A percentile compares a stretch with the other conserved stretches of the same genome.
Conservation (phyloP, 164 flowering plant genomes). For the Sextonia rubra region DNA sequence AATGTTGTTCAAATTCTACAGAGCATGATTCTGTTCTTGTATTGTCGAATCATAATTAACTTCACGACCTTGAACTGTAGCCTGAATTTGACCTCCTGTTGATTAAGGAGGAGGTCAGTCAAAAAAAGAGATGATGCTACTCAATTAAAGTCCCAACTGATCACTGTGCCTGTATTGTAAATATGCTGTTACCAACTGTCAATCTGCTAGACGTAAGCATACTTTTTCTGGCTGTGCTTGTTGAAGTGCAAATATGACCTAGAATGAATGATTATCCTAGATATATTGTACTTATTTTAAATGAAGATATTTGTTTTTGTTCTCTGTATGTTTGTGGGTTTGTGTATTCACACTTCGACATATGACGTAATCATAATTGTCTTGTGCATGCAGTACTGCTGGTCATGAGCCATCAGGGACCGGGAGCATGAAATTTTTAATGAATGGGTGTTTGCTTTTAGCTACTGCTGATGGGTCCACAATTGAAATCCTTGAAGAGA, state of each 20-base stretch:
- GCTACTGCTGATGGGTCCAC: conserved; percentile 53
- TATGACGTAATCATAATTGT: background rate
- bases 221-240: too few species aligned
- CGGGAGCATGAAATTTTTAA: conserved; percentile 49
- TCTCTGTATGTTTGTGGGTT: background rate
- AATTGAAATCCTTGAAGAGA: conserved; percentile 44
- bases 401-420: conserved; percentile 58
- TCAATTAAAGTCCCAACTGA: background rate
- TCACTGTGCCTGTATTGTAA: background rate
- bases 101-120: background rate
- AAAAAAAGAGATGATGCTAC: background rate
- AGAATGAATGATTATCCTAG: too few species aligned
- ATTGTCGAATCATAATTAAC: background rate
- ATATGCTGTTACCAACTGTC: background rate
- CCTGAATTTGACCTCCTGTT: background rate
- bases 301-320: background rate
- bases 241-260: too few species aligned
- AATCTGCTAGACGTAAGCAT: too few species aligned
- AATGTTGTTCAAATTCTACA: background rate
- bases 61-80: background rate
- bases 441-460: conserved; percentile 50
- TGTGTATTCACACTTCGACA: background rate
- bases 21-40: background rate
- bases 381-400: conserved; percentile 37
- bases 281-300: too few species aligned